phyloP scores from a whole-genome alignment of 2,329 filamentous ascomycete genomes.

The Aureobasidium namibiae region DNA sequence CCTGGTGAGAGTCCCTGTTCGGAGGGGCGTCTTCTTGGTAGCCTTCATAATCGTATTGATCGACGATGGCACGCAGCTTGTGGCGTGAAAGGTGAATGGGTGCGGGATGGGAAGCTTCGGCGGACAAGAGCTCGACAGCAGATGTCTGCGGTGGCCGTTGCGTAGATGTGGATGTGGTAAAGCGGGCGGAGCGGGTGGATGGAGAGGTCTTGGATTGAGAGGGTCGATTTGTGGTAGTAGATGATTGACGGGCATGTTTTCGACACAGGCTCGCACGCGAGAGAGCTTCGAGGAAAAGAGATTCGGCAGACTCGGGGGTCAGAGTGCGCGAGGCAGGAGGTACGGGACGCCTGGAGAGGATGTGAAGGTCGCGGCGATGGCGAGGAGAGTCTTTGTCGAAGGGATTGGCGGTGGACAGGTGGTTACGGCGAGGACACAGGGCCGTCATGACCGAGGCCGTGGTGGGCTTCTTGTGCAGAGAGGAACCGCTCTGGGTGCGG shows the following conservation, averaged over 20 bases:
- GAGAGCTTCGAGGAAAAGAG: slow-evolving; percentile 12
- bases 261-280: slow-evolving; percentile 11
- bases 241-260: slow-evolving; percentile 14
- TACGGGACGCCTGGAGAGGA: neutral
- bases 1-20: neutral
- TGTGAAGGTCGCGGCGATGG: slow-evolving; percentile 1
- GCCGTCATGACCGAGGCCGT: slow-evolving; percentile 31
- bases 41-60: slow-evolving; percentile 23
- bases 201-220: neutral
- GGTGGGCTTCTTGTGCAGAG: slow-evolving; percentile 18
- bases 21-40: neutral
- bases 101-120: neutral
- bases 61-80: slow-evolving; percentile 40
- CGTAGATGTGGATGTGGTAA: neutral
- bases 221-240: slow-evolving; percentile 5
- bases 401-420: neutral
- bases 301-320: slow-evolving; percentile 9
- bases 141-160: neutral
- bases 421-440: slow-evolving; percentile 5
- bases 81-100: slow-evolving; percentile 26
- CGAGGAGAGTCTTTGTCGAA: neutral
- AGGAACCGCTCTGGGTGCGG: slow-evolving; percentile 31
- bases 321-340: neutral
- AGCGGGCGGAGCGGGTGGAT: neutral
- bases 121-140: neutral